These are phyloP conservation scores for Dictyostelium firmibasis DNA, from an alignment of 78 protist genomes.

Conservation along the genomic window DNA sequence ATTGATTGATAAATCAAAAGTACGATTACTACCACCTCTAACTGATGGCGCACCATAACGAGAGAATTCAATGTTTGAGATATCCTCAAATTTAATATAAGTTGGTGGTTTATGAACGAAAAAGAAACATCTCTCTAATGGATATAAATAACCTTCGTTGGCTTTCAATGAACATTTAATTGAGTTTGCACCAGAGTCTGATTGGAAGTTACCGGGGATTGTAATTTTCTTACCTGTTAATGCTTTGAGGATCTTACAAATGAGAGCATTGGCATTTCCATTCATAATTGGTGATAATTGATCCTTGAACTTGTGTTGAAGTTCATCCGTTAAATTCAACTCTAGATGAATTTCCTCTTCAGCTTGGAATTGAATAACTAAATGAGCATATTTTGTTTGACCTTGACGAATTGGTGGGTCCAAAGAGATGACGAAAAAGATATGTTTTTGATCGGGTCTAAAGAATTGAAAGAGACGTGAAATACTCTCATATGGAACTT, in stretches of 20 bases:
- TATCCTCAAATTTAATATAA: constrained; percentile 58
- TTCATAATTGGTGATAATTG: constrained; percentile 25
- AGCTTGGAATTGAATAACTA: constrained; percentile 67
- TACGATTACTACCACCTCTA: constrained; percentile 43
- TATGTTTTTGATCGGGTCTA: constrained; percentile 50
- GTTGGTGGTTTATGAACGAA: constrained; percentile 88
- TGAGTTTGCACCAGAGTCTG: background rate
- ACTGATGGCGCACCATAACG: constrained; percentile 12
- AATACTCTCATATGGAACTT: constrained; percentile 63
- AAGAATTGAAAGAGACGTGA: constrained; percentile 55
- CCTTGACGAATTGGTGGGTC: constrained; percentile 88
- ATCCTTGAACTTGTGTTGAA: constrained; percentile 31
- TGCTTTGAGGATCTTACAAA: constrained; percentile 27
- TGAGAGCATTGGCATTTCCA: background rate
- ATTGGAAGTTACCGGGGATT: constrained; percentile 25
- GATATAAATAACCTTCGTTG: constrained; percentile 80
- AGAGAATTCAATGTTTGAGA: constrained; percentile 58
- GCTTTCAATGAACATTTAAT: constrained; percentile 81
- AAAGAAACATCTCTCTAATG: constrained; percentile 79
- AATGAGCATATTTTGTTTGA: constrained; percentile 74
- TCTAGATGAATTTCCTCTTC: background rate
- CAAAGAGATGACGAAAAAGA: constrained; percentile 67
- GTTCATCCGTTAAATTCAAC: constrained; percentile 37
- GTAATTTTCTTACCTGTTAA: constrained; percentile 67
- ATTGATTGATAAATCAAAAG: constrained; percentile 53